phyloP scores from a whole-genome alignment of 129 eudicot genomes.

The Flaveria trinervia region DNA sequence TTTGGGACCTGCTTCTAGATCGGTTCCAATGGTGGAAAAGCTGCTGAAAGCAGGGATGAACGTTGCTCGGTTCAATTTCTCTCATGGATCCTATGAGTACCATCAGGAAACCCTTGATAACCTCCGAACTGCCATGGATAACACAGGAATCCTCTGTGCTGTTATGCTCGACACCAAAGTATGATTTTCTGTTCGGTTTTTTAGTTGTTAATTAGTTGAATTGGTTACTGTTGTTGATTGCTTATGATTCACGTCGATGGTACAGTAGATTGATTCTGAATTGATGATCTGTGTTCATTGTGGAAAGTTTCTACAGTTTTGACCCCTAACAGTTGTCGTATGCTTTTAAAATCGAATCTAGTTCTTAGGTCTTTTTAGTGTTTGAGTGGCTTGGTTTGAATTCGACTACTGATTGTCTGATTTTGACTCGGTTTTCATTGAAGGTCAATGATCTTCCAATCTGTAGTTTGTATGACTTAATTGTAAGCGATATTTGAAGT shows the following conservation, averaged over 20 bases:
- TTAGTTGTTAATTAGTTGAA: not conserved
- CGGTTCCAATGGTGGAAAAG: slow-evolving; percentile 59
- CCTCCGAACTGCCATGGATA: slow-evolving; percentile 55
- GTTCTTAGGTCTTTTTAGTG: not conserved
- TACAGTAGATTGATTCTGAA: not conserved
- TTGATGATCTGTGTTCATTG: not conserved
- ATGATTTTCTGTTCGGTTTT: not conserved
- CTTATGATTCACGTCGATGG: not conserved
- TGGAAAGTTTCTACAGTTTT: too few relatives aligned
- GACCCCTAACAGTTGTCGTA: too few relatives aligned
- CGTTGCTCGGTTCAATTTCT: slow-evolving; percentile 74
- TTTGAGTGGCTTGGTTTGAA: not conserved
- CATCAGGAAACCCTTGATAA: slow-evolving; percentile 70
- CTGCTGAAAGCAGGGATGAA: slow-evolving; percentile 67
- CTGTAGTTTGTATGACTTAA: not conserved
- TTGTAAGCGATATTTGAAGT: not conserved
- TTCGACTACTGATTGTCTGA: slow-evolving; percentile 8
- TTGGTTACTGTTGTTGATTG: not conserved
- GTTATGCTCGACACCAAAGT: slow-evolving; percentile 78
- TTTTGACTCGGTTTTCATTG: not conserved
- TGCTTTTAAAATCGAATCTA: slow-evolving; percentile 17
- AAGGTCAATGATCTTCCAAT: not conserved
- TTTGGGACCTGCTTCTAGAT: slow-evolving; percentile 66
- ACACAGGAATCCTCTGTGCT: slow-evolving; percentile 62
- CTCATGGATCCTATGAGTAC: slow-evolving; percentile 65